Evolutionary conservation across 768 basidiomycete species (phyloP).

Genomic region (Termitomyces eurrhizus): DNA sequence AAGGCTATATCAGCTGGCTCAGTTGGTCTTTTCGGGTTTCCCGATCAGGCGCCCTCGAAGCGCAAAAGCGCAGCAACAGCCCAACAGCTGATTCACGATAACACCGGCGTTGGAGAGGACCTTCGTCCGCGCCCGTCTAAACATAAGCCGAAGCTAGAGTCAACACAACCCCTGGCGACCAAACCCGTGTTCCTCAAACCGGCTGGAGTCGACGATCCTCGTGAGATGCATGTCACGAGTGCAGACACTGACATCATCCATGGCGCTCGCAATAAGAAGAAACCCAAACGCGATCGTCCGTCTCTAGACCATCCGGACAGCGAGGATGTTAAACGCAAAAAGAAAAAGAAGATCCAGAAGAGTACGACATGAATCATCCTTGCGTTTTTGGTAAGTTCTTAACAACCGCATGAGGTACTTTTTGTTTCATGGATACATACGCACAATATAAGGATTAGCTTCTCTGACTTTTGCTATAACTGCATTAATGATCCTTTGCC

Average conservation of each 20-base stretch:
- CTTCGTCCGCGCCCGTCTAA: conserved; percentile 33
- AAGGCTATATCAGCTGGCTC: conserved; percentile 22
- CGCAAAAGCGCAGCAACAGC: conserved; percentile 36
- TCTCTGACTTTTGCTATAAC: conserved; percentile 2
- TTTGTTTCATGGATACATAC: background rate
- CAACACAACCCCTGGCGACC: background rate
- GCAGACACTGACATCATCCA: conserved; percentile 17
- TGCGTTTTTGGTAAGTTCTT: background rate
- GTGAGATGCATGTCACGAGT: conserved; percentile 13
- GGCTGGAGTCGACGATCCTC: conserved; percentile 50
- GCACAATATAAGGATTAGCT: conserved; percentile 1
- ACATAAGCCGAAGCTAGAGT: background rate
- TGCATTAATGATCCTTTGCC: background rate
- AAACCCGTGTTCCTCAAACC: conserved; percentile 47
- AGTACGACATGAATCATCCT: conserved; percentile 11
- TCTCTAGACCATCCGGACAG: conserved; percentile 18
- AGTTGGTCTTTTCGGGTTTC: conserved; percentile 20
- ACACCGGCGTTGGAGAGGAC: conserved; percentile 45
- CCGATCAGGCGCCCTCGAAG: conserved; percentile 20
- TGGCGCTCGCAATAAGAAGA: conserved; percentile 26
- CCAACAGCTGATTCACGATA: conserved; percentile 43
- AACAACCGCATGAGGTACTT: background rate
- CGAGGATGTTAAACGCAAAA: conserved; percentile 28
- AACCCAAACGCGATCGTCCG: conserved; percentile 25
- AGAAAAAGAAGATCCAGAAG: conserved; percentile 22